These are phyloP conservation scores for Vitis amurensis DNA, from an alignment of 164 flowering plant species.

Conservation along the genomic window DNA sequence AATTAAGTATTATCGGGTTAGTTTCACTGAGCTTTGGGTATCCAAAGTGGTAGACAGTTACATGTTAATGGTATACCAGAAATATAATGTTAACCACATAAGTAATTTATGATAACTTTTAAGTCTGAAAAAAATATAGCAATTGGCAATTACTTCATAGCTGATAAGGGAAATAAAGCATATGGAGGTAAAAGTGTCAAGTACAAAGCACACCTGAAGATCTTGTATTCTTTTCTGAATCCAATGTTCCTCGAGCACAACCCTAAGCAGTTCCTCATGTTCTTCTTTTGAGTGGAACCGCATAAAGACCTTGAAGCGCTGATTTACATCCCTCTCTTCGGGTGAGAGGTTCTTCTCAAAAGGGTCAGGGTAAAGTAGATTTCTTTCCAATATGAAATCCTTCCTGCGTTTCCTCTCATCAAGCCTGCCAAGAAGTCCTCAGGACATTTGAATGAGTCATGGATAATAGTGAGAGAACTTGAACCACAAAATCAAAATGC, in stretches of 20 bases:
- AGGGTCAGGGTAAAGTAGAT: slow-evolving; percentile 70
- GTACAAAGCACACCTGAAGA: slow-evolving; percentile 59
- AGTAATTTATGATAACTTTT: no score
- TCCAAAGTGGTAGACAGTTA: no score
- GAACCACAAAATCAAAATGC: neutral
- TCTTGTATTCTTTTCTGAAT: slow-evolving; percentile 71
- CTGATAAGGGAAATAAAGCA: neutral
- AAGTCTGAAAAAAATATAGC: neutral
- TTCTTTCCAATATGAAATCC: slow-evolving; percentile 84
- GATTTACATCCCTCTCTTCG: slow-evolving; percentile 74
- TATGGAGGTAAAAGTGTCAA: neutral
- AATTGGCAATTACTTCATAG: neutral
- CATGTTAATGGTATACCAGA: no score
- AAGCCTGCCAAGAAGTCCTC: slow-evolving; percentile 54
- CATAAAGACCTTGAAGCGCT: slow-evolving; percentile 75
- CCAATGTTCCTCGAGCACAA: slow-evolving; percentile 67
- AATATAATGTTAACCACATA: no score
- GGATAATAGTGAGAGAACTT: neutral
- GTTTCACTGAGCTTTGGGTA: no score
- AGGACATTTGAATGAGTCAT: neutral
- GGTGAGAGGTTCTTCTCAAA: slow-evolving; percentile 63
- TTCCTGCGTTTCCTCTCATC: slow-evolving; percentile 97
- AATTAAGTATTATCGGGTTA: no score
- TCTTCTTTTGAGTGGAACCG: slow-evolving; percentile 82
- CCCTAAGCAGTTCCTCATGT: slow-evolving; percentile 63